Percentiles rank a stretch among this genome's conserved stretches.
Conservation (phyloP, 257 asterid species). For the Lycium barbarum region DNA sequence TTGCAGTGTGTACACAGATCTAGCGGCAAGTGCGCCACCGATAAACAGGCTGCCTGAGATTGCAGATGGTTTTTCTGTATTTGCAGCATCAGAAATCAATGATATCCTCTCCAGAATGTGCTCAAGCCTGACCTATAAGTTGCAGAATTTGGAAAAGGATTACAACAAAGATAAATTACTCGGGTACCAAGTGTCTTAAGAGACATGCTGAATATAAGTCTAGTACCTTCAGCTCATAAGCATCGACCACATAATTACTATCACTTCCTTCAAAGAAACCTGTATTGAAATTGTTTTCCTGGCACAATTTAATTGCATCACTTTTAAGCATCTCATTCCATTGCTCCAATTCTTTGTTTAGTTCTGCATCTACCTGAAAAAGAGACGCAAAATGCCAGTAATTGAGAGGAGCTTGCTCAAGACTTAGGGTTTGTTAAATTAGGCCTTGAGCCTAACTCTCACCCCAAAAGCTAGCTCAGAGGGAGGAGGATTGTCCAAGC, state of each 20-base stretch:
- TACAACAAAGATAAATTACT: constrained; percentile 17
- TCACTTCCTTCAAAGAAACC: constrained; percentile 97
- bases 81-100: constrained; percentile 91
- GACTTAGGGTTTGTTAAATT: background rate
- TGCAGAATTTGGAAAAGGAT: constrained; percentile 28
- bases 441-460: no score
- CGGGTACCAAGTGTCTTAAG: background rate
- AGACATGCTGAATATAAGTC: background rate
- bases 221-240: constrained; percentile 92
- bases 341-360: constrained; percentile 88
- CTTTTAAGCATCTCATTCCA: constrained; percentile 91
- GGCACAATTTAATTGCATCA: constrained; percentile 85
- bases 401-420: constrained; percentile 17
- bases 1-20: constrained; percentile 89
- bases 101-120: constrained; percentile 93
- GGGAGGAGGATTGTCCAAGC: no score
- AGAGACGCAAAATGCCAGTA: constrained; percentile 29
- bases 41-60: constrained; percentile 66
- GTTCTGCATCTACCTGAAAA: constrained; percentile 83
- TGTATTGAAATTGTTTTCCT: constrained; percentile 84
- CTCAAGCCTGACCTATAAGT: constrained; percentile 91
- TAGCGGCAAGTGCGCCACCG: constrained; percentile 97
- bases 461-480: no score
- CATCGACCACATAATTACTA: constrained; percentile 83
- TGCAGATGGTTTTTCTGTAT: constrained; percentile 85